Conservation (phyloP, 768 basidiomycete genomes). For the Lepiota venenata region DNA sequence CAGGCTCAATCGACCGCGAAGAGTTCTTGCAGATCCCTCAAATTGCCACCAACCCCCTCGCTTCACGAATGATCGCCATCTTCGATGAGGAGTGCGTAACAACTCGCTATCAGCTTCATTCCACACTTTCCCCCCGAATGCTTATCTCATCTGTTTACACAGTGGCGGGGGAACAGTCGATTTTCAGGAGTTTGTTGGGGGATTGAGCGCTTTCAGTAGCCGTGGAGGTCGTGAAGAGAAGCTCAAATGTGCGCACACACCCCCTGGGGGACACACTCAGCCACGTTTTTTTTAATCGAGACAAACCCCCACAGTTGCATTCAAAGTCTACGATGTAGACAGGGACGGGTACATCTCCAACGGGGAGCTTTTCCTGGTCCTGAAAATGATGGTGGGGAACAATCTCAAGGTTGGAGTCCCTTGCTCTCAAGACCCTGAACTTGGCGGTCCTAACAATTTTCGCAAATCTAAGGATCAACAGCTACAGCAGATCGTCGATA, state of each 20-base stretch:
- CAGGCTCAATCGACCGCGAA: constrained; percentile 96
- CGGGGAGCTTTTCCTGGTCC: constrained; percentile 94
- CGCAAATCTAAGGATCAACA: constrained; percentile 76
- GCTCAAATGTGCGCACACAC: constrained; percentile 69
- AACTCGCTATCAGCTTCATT: background rate
- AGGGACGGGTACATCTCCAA: constrained; percentile 97
- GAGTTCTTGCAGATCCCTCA: constrained; percentile 99
- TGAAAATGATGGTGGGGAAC: constrained; percentile 99
- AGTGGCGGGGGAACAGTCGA: constrained; percentile 99
- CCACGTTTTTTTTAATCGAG: no score
- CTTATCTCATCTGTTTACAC: constrained; percentile 6
- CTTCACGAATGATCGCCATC: constrained; percentile 97
- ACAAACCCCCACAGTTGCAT: constrained; percentile 68
- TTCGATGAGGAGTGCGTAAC: constrained; percentile 96
- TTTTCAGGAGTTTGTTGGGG: constrained; percentile 98
- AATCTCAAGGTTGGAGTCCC: constrained; percentile 83
- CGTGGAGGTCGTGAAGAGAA: constrained; percentile 97
- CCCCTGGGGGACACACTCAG: background rate
- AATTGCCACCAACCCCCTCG: constrained; percentile 96
- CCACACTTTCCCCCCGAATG: constrained; percentile 7
- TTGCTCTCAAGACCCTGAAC: background rate
- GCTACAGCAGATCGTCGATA: constrained; percentile 98
- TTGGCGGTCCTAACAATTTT: background rate
- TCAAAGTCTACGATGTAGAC: constrained; percentile 99
- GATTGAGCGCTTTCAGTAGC: constrained; percentile 95